Conservation (phyloP, 2,329 filamentous ascomycete species). For the Orbilia quercus region DNA sequence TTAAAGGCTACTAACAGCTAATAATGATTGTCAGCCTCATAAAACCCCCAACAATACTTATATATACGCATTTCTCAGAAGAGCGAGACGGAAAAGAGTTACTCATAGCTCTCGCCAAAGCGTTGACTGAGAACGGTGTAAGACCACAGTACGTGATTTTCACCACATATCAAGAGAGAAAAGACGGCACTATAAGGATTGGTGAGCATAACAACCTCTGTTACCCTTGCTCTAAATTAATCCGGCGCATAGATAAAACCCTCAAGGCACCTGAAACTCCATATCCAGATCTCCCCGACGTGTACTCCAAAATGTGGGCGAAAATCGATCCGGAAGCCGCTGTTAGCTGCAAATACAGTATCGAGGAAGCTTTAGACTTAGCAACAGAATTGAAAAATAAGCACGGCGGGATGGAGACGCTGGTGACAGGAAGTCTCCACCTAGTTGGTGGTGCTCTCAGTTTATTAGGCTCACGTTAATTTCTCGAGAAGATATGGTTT, state of each 20-base stretch:
- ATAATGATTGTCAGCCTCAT: neutral
- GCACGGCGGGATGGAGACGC: constrained; percentile 32
- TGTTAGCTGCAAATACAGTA: constrained; percentile 58
- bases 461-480: constrained; percentile 65
- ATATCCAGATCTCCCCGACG: constrained; percentile 57
- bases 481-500: no score
- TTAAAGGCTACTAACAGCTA: neutral
- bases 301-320: constrained; percentile 60
- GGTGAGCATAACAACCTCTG: constrained; percentile 46
- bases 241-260: constrained; percentile 51
- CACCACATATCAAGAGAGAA: constrained; percentile 60
- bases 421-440: constrained; percentile 74
- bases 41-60: constrained; percentile 59
- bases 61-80: constrained; percentile 62
- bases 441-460: constrained; percentile 70
- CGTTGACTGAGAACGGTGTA: constrained; percentile 18
- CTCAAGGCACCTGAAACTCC: constrained; percentile 41
- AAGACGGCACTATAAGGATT: constrained; percentile 58
- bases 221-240: constrained; percentile 46
- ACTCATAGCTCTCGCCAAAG: constrained; percentile 57
- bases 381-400: constrained; percentile 43
- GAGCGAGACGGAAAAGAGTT: constrained; percentile 60
- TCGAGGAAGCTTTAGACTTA: constrained; percentile 60
- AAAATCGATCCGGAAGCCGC: constrained; percentile 56
- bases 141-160: constrained; percentile 61